A percentile compares a stretch with the other conserved stretches of the same genome.
These are phyloP conservation scores for Rickenella mellea DNA, from an alignment of 768 basidiomycete genomes.

Conservation along the genomic window DNA sequence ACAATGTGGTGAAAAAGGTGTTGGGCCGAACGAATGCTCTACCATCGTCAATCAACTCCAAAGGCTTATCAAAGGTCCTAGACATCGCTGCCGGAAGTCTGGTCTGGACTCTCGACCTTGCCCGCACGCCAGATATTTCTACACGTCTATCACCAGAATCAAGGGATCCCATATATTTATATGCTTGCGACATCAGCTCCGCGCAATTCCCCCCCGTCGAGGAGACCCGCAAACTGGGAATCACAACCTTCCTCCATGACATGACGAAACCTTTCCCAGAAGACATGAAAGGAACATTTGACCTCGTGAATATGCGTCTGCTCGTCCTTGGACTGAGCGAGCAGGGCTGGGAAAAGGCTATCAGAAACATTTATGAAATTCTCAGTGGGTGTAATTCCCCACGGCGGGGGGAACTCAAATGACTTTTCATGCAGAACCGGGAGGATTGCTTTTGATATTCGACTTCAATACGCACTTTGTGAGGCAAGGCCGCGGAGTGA, in stretches of 20 bases:
- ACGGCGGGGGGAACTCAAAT: too few species aligned
- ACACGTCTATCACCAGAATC: background rate
- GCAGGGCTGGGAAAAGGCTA: slow-evolving; percentile 7
- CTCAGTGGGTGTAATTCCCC: slow-evolving; percentile 5
- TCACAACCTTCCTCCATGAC: slow-evolving; percentile 13
- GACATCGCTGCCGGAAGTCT: slow-evolving; percentile 12
- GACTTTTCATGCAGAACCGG: slow-evolving; percentile 3
- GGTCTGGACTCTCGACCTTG: slow-evolving; percentile 11
- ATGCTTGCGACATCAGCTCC: slow-evolving; percentile 12
- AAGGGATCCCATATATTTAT: slow-evolving; percentile 2
- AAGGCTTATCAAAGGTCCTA: too few species aligned
- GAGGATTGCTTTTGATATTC: slow-evolving; percentile 3
- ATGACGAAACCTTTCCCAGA: slow-evolving; percentile 9
- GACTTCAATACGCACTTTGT: too few species aligned
- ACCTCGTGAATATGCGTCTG: slow-evolving; percentile 11
- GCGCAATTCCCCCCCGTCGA: slow-evolving; percentile 4
- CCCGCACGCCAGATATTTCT: slow-evolving; percentile 1
- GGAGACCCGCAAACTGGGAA: slow-evolving; percentile 1
- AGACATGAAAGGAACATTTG: slow-evolving; percentile 8
- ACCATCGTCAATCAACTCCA: too few species aligned
- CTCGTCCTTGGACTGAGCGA: slow-evolving; percentile 8
- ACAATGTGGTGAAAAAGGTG: too few species aligned
- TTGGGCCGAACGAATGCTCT: too few species aligned
- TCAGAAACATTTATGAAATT: slow-evolving; percentile 4
- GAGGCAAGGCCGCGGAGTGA: too few species aligned